Evolutionary conservation across 2,329 filamentous ascomycete genomes (phyloP).

Genomic region (Fusarium nanum): DNA sequence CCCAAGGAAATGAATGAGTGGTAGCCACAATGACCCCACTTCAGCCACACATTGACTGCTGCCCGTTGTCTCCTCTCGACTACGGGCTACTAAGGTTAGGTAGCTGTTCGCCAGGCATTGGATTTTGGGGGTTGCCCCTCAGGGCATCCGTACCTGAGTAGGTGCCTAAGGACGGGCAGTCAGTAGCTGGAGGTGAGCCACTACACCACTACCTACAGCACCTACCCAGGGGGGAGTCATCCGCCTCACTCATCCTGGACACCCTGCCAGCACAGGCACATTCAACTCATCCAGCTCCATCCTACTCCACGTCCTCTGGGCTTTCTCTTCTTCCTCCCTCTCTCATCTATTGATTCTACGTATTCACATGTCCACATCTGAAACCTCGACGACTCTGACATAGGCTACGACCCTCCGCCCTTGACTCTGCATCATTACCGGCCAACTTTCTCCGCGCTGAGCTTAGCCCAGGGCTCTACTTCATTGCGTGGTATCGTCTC

Average conservation of each 20-base stretch:
- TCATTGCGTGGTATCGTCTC: constrained; percentile 19
- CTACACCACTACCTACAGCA: neutral
- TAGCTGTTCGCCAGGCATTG: constrained; percentile 2
- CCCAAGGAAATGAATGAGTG: constrained; percentile 36
- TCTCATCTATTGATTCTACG: constrained; percentile 45
- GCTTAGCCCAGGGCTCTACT: constrained; percentile 15
- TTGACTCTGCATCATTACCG: constrained; percentile 27
- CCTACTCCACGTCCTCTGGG: constrained; percentile 34
- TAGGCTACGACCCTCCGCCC: constrained; percentile 36
- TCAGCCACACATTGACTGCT: constrained; percentile 32
- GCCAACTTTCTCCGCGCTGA: constrained; percentile 34
- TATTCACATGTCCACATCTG: constrained; percentile 42
- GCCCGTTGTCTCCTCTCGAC: neutral
- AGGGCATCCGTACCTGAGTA: constrained; percentile 22
- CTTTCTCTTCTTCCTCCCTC: constrained; percentile 38
- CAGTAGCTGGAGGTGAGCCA: neutral
- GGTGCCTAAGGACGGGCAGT: neutral
- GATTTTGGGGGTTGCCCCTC: constrained; percentile 17
- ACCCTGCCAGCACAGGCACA: constrained; percentile 13
- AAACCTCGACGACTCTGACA: constrained; percentile 30
- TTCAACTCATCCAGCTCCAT: constrained; percentile 38
- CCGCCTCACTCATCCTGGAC: constrained; percentile 18
- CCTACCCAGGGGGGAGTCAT: neutral
- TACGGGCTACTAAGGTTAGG: neutral
- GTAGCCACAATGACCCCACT: constrained; percentile 32